Conservation (phyloP, 2,329 filamentous ascomycete species). For the Neonectria faginata region DNA sequence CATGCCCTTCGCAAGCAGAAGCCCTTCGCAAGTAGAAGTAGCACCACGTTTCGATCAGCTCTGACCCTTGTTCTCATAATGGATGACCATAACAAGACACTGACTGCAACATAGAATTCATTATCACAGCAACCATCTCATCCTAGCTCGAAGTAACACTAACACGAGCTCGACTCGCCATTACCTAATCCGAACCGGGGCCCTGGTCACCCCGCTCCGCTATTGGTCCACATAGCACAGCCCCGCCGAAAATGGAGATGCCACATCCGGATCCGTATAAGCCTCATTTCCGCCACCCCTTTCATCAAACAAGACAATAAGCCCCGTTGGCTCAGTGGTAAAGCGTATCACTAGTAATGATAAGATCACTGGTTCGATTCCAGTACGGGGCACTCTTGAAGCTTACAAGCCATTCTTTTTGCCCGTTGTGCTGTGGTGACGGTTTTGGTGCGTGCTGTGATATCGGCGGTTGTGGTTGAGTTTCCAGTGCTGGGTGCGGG, state of each 20-base stretch:
- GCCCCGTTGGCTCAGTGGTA: constrained; percentile 47
- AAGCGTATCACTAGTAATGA: constrained; percentile 49
- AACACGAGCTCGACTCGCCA: background rate
- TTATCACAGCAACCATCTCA: background rate
- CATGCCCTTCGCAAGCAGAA: no score
- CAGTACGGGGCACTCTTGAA: constrained; percentile 39
- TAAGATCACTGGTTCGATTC: constrained; percentile 48
- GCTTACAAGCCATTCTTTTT: constrained; percentile 1
- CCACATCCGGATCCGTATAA: background rate
- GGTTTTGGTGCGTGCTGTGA: no score
- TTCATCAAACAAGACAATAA: background rate
- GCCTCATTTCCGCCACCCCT: background rate
- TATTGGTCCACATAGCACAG: background rate
- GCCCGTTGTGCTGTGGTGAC: background rate
- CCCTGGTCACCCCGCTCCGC: background rate
- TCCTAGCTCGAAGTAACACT: no score
- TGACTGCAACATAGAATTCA: background rate
- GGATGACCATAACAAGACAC: no score
- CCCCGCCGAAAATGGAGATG: background rate
- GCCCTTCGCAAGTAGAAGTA: no score
- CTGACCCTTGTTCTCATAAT: no score
- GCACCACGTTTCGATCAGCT: no score
- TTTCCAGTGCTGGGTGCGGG: no score
- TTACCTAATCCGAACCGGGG: background rate
- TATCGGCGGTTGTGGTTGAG: no score